Conservation (phyloP, 1,284 basidiomycete genomes). For the Wolfiporia cocos region DNA sequence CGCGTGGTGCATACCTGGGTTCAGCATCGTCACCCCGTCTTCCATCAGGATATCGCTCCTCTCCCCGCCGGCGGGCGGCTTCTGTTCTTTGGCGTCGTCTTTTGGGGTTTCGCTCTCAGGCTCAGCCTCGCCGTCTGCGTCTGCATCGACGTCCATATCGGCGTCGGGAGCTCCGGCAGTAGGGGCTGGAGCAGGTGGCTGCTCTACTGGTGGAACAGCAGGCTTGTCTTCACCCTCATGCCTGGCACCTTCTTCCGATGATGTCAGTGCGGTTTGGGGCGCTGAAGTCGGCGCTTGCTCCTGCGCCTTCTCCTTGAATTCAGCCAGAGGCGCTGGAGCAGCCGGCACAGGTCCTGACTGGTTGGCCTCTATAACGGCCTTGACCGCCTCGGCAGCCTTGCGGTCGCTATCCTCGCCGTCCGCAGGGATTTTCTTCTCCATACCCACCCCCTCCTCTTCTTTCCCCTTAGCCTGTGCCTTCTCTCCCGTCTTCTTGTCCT, state of each 20-base stretch:
- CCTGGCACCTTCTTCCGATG: not conserved
- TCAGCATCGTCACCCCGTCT: slow-evolving; percentile 59
- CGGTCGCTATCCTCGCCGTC: not conserved
- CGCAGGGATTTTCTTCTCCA: not conserved
- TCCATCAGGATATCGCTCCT: slow-evolving; percentile 32
- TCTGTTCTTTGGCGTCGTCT: not conserved
- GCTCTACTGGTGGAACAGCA: slow-evolving; percentile 1
- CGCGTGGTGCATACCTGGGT: slow-evolving; percentile 44
- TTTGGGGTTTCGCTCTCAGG: slow-evolving; percentile 6
- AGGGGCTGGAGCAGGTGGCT: slow-evolving; percentile 5
- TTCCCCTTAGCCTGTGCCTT: not conserved
- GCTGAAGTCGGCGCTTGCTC: not conserved
- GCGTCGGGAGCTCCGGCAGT: slow-evolving; percentile 5
- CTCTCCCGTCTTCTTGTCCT: slow-evolving; percentile 1
- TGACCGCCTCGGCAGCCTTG: slow-evolving; percentile 16
- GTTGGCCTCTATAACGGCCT: slow-evolving; percentile 20
- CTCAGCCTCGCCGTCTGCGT: slow-evolving; percentile 11
- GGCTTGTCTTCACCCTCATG: not conserved
- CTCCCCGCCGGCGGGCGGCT: slow-evolving; percentile 18
- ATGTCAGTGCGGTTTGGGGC: not conserved
- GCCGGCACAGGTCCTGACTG: slow-evolving; percentile 1
- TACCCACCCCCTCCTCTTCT: slow-evolving; percentile 12
- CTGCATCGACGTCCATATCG: slow-evolving; percentile 6
- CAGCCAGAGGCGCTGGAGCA: not conserved
- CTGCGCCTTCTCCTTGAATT: not conserved